phyloP scores from a whole-genome alignment of 257 asterid species.

The Thymus mandschuricus region DNA sequence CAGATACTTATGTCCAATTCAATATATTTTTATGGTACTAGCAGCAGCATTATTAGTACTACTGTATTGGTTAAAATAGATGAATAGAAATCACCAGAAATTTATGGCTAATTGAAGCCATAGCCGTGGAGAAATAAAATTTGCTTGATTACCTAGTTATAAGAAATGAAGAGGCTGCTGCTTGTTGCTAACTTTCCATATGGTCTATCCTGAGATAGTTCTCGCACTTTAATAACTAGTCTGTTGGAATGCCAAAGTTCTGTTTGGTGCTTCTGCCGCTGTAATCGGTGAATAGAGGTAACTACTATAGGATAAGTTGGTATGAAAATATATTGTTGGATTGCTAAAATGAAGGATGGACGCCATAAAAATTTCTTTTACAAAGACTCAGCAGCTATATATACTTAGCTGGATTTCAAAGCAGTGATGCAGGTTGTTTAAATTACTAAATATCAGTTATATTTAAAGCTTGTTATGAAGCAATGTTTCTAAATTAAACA shows the following conservation, averaged over 20 bases:
- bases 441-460: not conserved
- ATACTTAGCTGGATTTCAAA: not conserved
- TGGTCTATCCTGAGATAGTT: slow-evolving; percentile 9
- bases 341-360: slow-evolving; percentile 14
- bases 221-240: not conserved
- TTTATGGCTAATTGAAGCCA: slow-evolving; percentile 7
- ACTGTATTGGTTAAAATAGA: not conserved
- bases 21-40: not conserved
- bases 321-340: slow-evolving; percentile 1
- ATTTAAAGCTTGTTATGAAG: slow-evolving; percentile 12
- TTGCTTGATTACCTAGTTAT: slow-evolving; percentile 19
- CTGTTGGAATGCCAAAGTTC: not conserved
- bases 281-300: not conserved
- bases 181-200: not conserved
- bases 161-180: slow-evolving; percentile 1
- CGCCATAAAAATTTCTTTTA: not conserved
- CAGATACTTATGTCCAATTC: slow-evolving; percentile 20
- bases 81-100: slow-evolving; percentile 1
- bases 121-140: not conserved
- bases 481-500: not conserved
- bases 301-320: slow-evolving; percentile 4
- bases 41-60: slow-evolving; percentile 10
- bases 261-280: slow-evolving; percentile 17
- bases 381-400: not conserved
- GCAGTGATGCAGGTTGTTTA: not conserved